phyloP scores from a whole-genome alignment of 192 early-diverging fungal species.

The Entomortierella beljakovae region DNA sequence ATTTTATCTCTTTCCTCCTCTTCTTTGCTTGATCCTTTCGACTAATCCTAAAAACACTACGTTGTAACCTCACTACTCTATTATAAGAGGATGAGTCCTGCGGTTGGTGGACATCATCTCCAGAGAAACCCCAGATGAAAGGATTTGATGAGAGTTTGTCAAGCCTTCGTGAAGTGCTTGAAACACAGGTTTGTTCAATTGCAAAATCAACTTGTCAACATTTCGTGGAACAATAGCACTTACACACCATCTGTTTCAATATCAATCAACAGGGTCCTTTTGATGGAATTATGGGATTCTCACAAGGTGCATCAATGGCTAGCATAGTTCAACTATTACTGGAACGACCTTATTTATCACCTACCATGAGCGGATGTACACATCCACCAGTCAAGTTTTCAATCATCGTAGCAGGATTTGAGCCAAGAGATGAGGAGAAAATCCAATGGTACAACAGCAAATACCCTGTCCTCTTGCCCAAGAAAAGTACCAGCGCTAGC shows the following conservation, averaged over 20 bases:
- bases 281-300: slow-evolving; percentile 68
- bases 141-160: slow-evolving; percentile 60
- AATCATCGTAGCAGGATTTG: slow-evolving; percentile 61
- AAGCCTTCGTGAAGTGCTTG: slow-evolving; percentile 54
- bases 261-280: slow-evolving; percentile 58
- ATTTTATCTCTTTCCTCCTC: background rate
- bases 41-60: background rate
- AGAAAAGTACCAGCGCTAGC: background rate
- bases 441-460: slow-evolving; percentile 39
- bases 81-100: slow-evolving; percentile 44
- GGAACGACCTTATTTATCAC: slow-evolving; percentile 55
- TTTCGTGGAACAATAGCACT: background rate
- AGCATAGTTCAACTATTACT: slow-evolving; percentile 56
- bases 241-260: background rate
- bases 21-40: background rate
- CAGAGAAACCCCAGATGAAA: slow-evolving; percentile 40
- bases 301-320: slow-evolving; percentile 66
- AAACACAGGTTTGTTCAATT: slow-evolving; percentile 46
- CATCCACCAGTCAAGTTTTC: slow-evolving; percentile 60
- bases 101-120: slow-evolving; percentile 61
- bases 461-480: slow-evolving; percentile 12
- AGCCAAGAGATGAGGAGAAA: slow-evolving; percentile 35
- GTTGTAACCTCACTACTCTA: background rate
- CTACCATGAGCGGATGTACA: slow-evolving; percentile 20
- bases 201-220: background rate